These are phyloP conservation scores for Fusarium sp. DNA, from an alignment of 2,329 filamentous ascomycete species.

Conservation along the genomic window DNA sequence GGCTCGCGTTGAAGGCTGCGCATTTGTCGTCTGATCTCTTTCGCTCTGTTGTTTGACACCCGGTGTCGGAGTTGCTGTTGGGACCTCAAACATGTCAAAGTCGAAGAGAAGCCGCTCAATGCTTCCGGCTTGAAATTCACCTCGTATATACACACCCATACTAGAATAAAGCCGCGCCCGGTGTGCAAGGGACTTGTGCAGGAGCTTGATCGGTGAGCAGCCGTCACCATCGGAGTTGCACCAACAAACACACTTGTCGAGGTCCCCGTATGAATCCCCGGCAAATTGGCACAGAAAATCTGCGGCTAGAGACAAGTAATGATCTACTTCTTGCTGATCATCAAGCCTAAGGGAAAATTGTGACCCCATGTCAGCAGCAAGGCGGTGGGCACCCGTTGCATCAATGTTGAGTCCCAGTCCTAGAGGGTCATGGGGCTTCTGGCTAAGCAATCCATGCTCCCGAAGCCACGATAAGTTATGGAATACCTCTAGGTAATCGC, in stretches of 20 bases:
- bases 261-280: not conserved
- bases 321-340: not conserved
- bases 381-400: not conserved
- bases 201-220: not conserved
- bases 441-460: not conserved
- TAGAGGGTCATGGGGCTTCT: not conserved
- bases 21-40: not conserved
- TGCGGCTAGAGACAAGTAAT: not conserved
- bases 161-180: fast-evolving
- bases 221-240: not conserved
- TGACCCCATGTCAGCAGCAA: not conserved
- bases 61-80: not conserved
- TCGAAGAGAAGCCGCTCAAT: not conserved
- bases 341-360: fast-evolving
- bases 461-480: not conserved
- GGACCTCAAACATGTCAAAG: not conserved
- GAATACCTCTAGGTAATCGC: fast-evolving
- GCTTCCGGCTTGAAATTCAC: not conserved
- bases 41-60: too few species aligned
- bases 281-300: not conserved
- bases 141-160: fast-evolving
- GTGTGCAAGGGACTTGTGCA: not conserved
- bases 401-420: not conserved
- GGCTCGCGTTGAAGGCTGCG: not conserved
- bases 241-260: not conserved